These are phyloP conservation scores for Torulaspora maleeae DNA, from an alignment of 805 yeast genomes.

Conservation along the genomic window DNA sequence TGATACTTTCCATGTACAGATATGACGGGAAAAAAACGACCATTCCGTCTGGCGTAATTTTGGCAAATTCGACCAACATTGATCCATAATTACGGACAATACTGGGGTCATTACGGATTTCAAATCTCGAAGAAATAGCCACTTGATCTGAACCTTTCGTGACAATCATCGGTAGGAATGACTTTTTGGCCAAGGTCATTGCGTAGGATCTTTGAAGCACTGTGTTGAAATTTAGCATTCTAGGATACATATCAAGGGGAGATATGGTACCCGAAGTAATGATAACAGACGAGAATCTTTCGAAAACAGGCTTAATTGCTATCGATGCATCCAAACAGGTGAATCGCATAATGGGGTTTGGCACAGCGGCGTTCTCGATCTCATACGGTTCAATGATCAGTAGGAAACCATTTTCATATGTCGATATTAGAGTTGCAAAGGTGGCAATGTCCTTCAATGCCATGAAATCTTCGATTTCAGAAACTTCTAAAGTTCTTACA, in stretches of 20 bases:
- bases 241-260: constrained; percentile 97
- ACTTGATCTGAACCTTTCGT: constrained; percentile 98
- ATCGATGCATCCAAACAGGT: constrained; percentile 96
- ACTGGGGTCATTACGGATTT: constrained; percentile 95
- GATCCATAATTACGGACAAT: constrained; percentile 97
- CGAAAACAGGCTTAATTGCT: constrained; percentile 96
- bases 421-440: constrained; percentile 91
- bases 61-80: constrained; percentile 83
- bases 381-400: constrained; percentile 94
- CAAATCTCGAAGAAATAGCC: constrained; percentile 92
- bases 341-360: constrained; percentile 90
- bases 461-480: constrained; percentile 84
- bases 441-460: constrained; percentile 95
- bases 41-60: constrained; percentile 95
- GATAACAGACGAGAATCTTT: constrained; percentile 83
- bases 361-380: constrained; percentile 90
- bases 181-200: constrained; percentile 88
- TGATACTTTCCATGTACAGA: constrained; percentile 95
- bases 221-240: constrained; percentile 90
- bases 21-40: constrained; percentile 97
- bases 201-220: constrained; percentile 92
- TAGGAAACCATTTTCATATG: constrained; percentile 90
- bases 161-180: constrained; percentile 91
- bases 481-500: constrained; percentile 82
- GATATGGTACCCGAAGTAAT: constrained; percentile 98